These are phyloP conservation scores for Plasmodium yoelii DNA, from an alignment of 169 alveolate species.

Conservation along the genomic window DNA sequence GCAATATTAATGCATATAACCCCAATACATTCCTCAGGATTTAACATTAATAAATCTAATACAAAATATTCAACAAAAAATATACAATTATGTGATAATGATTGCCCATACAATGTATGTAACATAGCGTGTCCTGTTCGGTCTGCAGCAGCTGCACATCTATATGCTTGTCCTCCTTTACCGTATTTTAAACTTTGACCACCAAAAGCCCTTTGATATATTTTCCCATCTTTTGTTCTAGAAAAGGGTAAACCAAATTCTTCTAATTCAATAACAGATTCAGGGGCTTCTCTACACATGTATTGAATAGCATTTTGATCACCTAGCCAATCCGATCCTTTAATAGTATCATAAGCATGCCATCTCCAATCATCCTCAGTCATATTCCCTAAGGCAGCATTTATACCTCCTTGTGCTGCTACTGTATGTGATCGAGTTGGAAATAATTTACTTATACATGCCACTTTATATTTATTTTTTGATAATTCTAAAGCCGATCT, in stretches of 20 bases:
- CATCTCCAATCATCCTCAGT: slow-evolving; percentile 99
- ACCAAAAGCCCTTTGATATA: slow-evolving; percentile 98
- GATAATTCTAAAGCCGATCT: slow-evolving; percentile 97
- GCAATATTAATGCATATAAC: slow-evolving; percentile 95
- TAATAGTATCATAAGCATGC: slow-evolving; percentile 98
- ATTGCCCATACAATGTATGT: slow-evolving; percentile 96
- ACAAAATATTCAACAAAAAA: slow-evolving; percentile 98
- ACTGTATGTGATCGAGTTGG: slow-evolving; percentile 99
- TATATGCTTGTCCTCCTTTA: slow-evolving; percentile 98
- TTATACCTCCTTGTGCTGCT: slow-evolving; percentile 98
- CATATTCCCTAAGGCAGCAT: slow-evolving; percentile 96
- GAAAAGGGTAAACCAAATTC: slow-evolving; percentile 97
- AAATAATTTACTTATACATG: slow-evolving; percentile 95
- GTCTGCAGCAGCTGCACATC: slow-evolving; percentile 99
- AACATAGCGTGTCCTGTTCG: slow-evolving; percentile 99
- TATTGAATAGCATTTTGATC: slow-evolving; percentile 98
- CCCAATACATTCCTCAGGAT: slow-evolving; percentile 93
- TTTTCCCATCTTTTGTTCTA: slow-evolving; percentile 95
- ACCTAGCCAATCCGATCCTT: slow-evolving; percentile 99
- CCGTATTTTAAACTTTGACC: slow-evolving; percentile 97
- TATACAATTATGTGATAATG: slow-evolving; percentile 93
- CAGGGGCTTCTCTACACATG: slow-evolving; percentile 97
- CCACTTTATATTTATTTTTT: slow-evolving; percentile 89
- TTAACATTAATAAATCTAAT: slow-evolving; percentile 94
- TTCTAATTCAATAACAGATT: slow-evolving; percentile 96